A percentile compares a stretch with the other conserved stretches of the same genome.
Conservation (phyloP, 495 filamentous ascomycete genomes). For the Penicillium robsamsonii region DNA sequence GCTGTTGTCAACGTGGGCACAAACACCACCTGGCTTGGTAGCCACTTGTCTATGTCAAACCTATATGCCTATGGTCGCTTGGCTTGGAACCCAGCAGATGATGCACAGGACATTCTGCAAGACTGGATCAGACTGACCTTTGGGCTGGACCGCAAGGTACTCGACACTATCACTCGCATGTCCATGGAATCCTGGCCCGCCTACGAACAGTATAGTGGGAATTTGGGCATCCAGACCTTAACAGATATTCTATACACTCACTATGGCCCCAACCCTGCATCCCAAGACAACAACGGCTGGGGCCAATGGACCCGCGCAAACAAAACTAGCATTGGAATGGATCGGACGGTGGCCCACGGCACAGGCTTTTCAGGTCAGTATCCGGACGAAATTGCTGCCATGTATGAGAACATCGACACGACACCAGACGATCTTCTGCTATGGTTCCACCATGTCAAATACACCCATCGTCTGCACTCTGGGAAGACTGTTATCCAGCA, state of each 20-base stretch:
- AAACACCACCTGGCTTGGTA: conserved; percentile 65
- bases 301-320: conserved; percentile 73
- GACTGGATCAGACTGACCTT: conserved; percentile 71
- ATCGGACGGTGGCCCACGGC: conserved; percentile 64
- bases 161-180: conserved; percentile 59
- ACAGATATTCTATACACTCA: conserved; percentile 66
- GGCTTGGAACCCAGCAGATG: conserved; percentile 57
- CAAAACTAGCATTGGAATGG: conserved; percentile 61
- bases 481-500: conserved; percentile 74
- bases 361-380: conserved; percentile 67
- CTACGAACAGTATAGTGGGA: conserved; percentile 69
- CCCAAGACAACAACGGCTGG: conserved; percentile 67
- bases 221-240: conserved; percentile 68
- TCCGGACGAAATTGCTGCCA: conserved; percentile 53
- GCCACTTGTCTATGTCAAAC: conserved; percentile 68
- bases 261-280: conserved; percentile 64
- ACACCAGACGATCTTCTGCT: conserved; percentile 69
- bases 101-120: conserved; percentile 50
- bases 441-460: conserved; percentile 76
- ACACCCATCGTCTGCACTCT: conserved; percentile 60
- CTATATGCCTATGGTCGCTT: conserved; percentile 67
- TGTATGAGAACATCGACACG: conserved; percentile 59
- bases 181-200: conserved; percentile 69
- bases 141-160: conserved; percentile 47
- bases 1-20: conserved; percentile 69